These are phyloP conservation scores for Bacidia gigantensis DNA, from an alignment of 495 filamentous ascomycete species.

Conservation along the genomic window DNA sequence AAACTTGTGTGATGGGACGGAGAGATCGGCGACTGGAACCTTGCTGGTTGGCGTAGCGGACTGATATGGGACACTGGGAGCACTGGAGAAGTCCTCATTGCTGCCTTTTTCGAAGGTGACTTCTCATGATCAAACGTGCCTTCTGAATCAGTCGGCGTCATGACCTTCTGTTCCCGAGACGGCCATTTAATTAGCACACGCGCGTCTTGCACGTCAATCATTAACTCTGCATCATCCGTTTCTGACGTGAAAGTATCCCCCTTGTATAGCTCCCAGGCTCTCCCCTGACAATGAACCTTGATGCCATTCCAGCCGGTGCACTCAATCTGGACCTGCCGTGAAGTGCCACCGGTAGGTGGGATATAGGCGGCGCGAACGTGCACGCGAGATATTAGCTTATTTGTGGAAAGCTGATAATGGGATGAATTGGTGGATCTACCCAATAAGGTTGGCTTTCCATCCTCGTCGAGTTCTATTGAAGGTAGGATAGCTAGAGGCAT, in stretches of 20 bases:
- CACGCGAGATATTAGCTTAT: constrained; percentile 79
- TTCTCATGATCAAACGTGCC: constrained; percentile 45
- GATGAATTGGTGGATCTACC: constrained; percentile 87
- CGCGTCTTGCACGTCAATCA: constrained; percentile 89
- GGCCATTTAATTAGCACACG: constrained; percentile 86
- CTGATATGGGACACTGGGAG: constrained; percentile 33
- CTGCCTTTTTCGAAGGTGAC: constrained; percentile 30
- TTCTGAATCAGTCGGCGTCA: constrained; percentile 37
- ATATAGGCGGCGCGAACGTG: constrained; percentile 84
- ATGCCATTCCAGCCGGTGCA: constrained; percentile 95
- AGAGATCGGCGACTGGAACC: constrained; percentile 56
- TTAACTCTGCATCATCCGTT: constrained; percentile 78
- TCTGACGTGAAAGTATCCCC: constrained; percentile 84
- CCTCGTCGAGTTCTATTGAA: constrained; percentile 62
- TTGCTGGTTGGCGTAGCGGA: constrained; percentile 48
- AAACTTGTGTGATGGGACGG: constrained; percentile 45
- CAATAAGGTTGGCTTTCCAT: constrained; percentile 72
- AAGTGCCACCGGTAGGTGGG: constrained; percentile 45
- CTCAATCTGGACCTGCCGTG: constrained; percentile 64
- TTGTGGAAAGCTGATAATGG: constrained; percentile 79
- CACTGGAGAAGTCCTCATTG: constrained; percentile 16
- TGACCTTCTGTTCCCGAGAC: constrained; percentile 38
- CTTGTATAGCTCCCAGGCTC: constrained; percentile 72
- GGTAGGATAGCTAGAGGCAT: constrained; percentile 71
- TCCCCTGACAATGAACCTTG: constrained; percentile 83